Conservation (phyloP, 768 basidiomycete genomes). For the Butyriboletus loyo region DNA sequence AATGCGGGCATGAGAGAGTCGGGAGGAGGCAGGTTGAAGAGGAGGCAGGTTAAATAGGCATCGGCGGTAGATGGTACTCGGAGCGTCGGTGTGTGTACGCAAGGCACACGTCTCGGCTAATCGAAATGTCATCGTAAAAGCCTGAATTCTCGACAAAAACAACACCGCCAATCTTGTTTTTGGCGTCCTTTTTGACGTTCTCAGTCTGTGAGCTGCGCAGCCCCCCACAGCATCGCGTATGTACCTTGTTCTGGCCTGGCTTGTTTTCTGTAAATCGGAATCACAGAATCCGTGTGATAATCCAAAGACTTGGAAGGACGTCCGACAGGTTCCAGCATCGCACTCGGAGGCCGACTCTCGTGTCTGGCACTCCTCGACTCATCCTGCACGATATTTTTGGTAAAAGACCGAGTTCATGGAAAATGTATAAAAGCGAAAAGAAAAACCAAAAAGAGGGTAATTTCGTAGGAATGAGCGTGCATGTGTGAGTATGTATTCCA, state of each 20-base stretch:
- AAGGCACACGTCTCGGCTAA: slow-evolving; percentile 28
- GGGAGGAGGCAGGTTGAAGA: too few relatives aligned
- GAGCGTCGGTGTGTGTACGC: slow-evolving; percentile 3
- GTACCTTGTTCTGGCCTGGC: slow-evolving; percentile 3
- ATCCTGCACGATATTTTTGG: background rate
- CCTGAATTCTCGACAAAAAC: background rate
- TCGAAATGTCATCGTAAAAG: background rate
- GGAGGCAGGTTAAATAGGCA: background rate
- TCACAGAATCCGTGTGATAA: slow-evolving; percentile 19
- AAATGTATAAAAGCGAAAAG: background rate
- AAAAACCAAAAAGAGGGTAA: background rate
- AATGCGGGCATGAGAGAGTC: slow-evolving; percentile 46
- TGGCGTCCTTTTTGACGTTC: background rate
- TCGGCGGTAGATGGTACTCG: background rate
- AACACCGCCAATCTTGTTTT: background rate
- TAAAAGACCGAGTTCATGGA: slow-evolving; percentile 14
- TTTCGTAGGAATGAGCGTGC: slow-evolving; percentile 29
- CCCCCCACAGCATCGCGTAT: slow-evolving; percentile 7
- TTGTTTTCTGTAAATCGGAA: slow-evolving; percentile 3
- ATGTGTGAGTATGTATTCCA: slow-evolving; percentile 28
- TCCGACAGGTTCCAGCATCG: slow-evolving; percentile 2
- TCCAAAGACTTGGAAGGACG: background rate
- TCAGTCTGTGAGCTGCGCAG: background rate
- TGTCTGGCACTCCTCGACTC: background rate
- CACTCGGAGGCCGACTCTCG: background rate